Evolutionary conservation across 2,329 filamentous ascomycete species (phyloP).

Genomic region (Beauveria scarabaeidicola): DNA sequence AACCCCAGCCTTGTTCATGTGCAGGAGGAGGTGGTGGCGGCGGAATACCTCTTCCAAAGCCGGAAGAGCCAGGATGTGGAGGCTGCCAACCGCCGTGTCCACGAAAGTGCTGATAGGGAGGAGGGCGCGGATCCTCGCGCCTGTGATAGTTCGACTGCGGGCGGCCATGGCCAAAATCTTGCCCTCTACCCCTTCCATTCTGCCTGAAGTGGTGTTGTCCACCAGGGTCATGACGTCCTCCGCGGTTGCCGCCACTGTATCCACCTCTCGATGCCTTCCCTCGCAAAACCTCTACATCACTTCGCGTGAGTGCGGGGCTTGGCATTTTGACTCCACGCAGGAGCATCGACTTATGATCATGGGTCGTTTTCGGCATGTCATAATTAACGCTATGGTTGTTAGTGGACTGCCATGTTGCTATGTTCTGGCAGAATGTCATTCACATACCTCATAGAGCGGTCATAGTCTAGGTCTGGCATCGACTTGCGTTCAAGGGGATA

Average conservation of each 20-base stretch:
- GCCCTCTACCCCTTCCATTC: not conserved
- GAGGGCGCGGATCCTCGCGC: conserved; percentile 1
- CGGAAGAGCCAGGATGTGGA: conserved; percentile 35
- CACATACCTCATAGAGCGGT: conserved; percentile 77
- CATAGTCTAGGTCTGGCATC: conserved; percentile 72
- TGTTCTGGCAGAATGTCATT: not conserved
- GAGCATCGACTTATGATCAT: conserved; percentile 88
- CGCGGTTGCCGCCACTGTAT: conserved; percentile 37
- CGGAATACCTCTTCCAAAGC: conserved; percentile 34
- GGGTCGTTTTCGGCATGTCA: conserved; percentile 63
- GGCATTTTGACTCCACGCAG: conserved; percentile 73
- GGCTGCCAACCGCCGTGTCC: conserved; percentile 29
- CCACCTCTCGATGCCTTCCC: conserved; percentile 56
- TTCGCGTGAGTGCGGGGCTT: conserved; percentile 60
- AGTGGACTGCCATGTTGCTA: conserved; percentile 17
- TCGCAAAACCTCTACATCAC: conserved; percentile 66
- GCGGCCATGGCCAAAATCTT: conserved; percentile 2
- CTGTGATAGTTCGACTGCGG: conserved; percentile 14
- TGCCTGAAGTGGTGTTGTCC: conserved; percentile 6
- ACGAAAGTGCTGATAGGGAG: conserved; percentile 16
- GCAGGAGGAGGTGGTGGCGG: conserved; percentile 35
- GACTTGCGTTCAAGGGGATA: conserved; percentile 66
- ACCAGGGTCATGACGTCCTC: conserved; percentile 36
- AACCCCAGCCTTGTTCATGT: not conserved
- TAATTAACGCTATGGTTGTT: conserved; percentile 62